A percentile compares a stretch with the other conserved stretches of the same genome.
Evolutionary conservation across 2,329 filamentous ascomycete genomes (phyloP).

Genomic region (Diaporthe citri): DNA sequence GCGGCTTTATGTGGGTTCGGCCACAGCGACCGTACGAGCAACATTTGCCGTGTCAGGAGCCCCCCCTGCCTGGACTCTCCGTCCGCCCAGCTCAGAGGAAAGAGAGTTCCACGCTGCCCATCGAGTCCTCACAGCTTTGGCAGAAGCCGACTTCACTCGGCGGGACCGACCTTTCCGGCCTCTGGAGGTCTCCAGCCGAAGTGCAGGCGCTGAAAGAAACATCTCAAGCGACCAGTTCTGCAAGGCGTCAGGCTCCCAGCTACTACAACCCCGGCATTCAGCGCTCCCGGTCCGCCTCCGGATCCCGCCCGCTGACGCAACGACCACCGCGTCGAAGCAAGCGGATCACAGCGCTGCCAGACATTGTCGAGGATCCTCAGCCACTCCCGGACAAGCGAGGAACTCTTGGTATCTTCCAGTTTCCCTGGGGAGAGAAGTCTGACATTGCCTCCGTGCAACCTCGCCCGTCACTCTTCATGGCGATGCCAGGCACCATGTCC

Average conservation of each 20-base stretch:
- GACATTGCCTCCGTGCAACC: slow-evolving; percentile 63
- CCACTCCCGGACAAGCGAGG: slow-evolving; percentile 69
- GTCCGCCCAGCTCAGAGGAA: slow-evolving; percentile 54
- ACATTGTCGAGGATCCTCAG: slow-evolving; percentile 73
- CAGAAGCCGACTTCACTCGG: slow-evolving; percentile 47
- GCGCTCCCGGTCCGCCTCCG: slow-evolving; percentile 44
- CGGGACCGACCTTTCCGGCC: slow-evolving; percentile 42
- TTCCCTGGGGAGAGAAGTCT: slow-evolving; percentile 74
- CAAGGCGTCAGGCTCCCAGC: slow-evolving; percentile 31
- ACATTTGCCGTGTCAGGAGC: slow-evolving; percentile 24
- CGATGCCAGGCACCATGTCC: slow-evolving; percentile 66
- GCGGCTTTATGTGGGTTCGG: slow-evolving; percentile 45
- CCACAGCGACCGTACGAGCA: slow-evolving; percentile 38
- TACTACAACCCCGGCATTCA: slow-evolving; percentile 38
- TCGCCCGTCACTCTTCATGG: slow-evolving; percentile 54
- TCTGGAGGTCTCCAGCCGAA: slow-evolving; percentile 48
- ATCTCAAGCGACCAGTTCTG: neutral
- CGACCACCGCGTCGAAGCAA: slow-evolving; percentile 67
- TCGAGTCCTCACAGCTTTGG: slow-evolving; percentile 57
- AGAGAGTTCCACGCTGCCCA: slow-evolving; percentile 48
- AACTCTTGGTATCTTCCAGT: slow-evolving; percentile 74
- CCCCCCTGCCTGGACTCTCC: slow-evolving; percentile 48
- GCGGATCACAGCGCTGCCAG: slow-evolving; percentile 70
- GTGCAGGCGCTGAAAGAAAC: slow-evolving; percentile 11
- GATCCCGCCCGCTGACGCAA: slow-evolving; percentile 60